These are phyloP conservation scores for Neurospora africana DNA, from an alignment of 495 filamentous ascomycete species.

Conservation along the genomic window DNA sequence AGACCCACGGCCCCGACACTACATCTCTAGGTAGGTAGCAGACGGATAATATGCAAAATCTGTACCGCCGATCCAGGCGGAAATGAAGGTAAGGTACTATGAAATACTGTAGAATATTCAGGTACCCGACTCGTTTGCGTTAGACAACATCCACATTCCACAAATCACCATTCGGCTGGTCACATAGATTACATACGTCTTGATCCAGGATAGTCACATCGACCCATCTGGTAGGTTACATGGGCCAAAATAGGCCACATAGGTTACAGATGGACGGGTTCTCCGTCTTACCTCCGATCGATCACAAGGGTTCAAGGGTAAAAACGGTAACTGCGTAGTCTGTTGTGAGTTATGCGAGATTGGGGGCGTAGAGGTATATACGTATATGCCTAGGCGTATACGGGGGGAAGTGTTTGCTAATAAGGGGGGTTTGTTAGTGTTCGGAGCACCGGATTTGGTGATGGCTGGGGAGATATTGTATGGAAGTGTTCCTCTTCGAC, in stretches of 20 bases:
- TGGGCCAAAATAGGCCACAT: not conserved
- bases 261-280: not conserved
- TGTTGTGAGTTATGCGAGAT: not conserved
- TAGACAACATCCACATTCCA: not conserved
- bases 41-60: too few relatives aligned
- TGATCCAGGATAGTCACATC: not conserved
- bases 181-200: not conserved
- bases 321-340: not conserved
- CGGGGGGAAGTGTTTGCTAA: not conserved
- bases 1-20: too few relatives aligned
- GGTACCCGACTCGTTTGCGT: not conserved
- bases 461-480: too few relatives aligned
- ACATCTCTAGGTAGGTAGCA: too few relatives aligned
- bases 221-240: not conserved
- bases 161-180: not conserved
- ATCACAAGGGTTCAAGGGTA: not conserved
- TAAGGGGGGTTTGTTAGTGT: not conserved
- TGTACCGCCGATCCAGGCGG: not conserved
- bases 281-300: not conserved
- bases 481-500: conserved; percentile 86
- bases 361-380: not conserved
- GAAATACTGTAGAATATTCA: not conserved
- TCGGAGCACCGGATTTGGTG: not conserved
- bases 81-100: not conserved
- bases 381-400: not conserved